Conservation (phyloP, 1,284 basidiomycete genomes). For the Sporisorium graminicola region DNA sequence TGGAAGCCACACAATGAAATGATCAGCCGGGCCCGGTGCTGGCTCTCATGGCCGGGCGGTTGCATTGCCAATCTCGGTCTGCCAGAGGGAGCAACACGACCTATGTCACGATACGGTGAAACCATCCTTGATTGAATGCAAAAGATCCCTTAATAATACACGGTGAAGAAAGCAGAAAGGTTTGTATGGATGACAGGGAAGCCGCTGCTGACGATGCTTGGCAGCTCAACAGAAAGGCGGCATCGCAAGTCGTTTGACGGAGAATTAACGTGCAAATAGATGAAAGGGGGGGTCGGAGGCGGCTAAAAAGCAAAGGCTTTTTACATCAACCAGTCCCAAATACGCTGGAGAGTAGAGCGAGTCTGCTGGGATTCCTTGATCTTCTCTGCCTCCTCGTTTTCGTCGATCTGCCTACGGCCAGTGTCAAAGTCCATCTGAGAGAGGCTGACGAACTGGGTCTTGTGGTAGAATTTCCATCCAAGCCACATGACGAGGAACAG, state of each 20-base stretch:
- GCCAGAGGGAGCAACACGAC: neutral
- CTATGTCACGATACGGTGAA: neutral
- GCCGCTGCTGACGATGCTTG: neutral
- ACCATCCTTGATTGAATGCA: neutral
- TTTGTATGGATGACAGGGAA: constrained; percentile 5
- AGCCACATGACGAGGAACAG: constrained; percentile 83
- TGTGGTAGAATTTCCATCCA: constrained; percentile 74
- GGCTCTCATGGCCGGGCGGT: neutral
- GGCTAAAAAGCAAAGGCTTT: too few species aligned
- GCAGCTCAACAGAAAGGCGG: neutral
- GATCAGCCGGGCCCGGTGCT: neutral
- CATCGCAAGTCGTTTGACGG: neutral
- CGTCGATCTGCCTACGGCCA: constrained; percentile 69
- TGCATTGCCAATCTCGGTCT: neutral
- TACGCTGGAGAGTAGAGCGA: constrained; percentile 19
- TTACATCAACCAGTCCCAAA: constrained; percentile 51
- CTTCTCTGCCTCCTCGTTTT: constrained; percentile 35
- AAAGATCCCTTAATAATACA: constrained; percentile 36
- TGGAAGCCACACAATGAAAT: neutral
- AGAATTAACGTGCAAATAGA: neutral
- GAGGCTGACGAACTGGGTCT: constrained; percentile 68
- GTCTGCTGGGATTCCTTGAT: constrained; percentile 30
- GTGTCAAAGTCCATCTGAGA: constrained; percentile 74
- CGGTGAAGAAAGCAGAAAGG: constrained; percentile 19
- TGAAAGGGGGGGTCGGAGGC: neutral